A percentile compares a stretch with the other conserved stretches of the same genome.
These are phyloP conservation scores for Xanthoconium stramineum DNA, from an alignment of 768 basidiomycete genomes.

Conservation along the genomic window DNA sequence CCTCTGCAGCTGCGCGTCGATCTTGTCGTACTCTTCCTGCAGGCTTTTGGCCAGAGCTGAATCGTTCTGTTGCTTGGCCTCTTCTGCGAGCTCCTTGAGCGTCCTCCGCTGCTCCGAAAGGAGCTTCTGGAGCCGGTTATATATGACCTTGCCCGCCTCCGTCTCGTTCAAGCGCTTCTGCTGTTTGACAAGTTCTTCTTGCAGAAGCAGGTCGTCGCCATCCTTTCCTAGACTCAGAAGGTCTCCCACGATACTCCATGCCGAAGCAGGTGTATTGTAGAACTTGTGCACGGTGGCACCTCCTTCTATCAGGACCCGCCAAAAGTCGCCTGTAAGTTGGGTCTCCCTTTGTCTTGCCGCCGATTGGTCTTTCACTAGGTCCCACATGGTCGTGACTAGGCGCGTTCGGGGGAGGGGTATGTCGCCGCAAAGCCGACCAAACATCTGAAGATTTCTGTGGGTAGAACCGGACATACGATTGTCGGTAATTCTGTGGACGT, in stretches of 20 bases:
- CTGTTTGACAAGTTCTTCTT: slow-evolving; percentile 17
- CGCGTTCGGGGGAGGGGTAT: slow-evolving; percentile 26
- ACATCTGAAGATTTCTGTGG: slow-evolving; percentile 31
- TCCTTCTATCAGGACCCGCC: background rate
- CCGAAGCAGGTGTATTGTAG: background rate
- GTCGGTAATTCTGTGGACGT: slow-evolving; percentile 35
- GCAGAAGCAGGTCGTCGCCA: slow-evolving; percentile 7
- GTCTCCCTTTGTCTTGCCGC: slow-evolving; percentile 15
- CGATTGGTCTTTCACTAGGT: slow-evolving; percentile 13
- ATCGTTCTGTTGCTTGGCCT: slow-evolving; percentile 14
- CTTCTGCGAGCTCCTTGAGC: slow-evolving; percentile 16
- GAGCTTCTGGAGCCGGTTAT: slow-evolving; percentile 14
- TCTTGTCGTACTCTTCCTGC: slow-evolving; percentile 10
- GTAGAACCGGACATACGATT: slow-evolving; percentile 32
- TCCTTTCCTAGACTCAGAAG: background rate
- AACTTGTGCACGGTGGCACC: slow-evolving; percentile 3
- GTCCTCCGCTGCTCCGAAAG: slow-evolving; percentile 15
- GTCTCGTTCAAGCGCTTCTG: slow-evolving; percentile 18
- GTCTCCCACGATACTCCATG: background rate
- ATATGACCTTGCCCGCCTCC: slow-evolving; percentile 17
- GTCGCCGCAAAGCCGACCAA: slow-evolving; percentile 35
- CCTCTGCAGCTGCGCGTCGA: background rate
- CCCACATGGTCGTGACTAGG: slow-evolving; percentile 42
- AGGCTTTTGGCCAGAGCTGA: slow-evolving; percentile 8
- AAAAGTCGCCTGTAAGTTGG: slow-evolving; percentile 29